A percentile compares a stretch with the other conserved stretches of the same genome.
These are phyloP conservation scores for Cutaneotrichosporon spelunceum DNA, from an alignment of 1,284 basidiomycete genomes.

Conservation along the genomic window DNA sequence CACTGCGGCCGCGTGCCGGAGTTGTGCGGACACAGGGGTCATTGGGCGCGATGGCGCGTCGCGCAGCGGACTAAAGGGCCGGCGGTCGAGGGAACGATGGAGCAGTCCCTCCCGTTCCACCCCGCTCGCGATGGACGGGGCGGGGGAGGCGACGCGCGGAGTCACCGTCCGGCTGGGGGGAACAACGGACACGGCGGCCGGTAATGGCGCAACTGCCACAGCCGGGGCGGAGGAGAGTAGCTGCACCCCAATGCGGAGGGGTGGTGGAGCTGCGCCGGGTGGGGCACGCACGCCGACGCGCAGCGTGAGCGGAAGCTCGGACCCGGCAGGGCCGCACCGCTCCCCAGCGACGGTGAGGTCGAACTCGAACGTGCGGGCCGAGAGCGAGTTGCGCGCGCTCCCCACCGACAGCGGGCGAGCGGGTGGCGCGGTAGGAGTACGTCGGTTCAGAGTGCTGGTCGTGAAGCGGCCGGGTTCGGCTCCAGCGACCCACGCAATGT, in stretches of 20 bases:
- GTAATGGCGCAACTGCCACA: neutral
- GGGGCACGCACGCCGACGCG: conserved; percentile 31
- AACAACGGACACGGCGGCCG: conserved; percentile 19
- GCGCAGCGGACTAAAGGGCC: conserved; percentile 2
- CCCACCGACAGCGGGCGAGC: conserved; percentile 5
- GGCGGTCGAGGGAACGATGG: conserved; percentile 22
- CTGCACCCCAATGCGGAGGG: conserved; percentile 34
- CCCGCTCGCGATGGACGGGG: neutral
- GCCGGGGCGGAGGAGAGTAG: conserved; percentile 27
- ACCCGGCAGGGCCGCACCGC: conserved; percentile 27
- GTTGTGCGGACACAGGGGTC: conserved; percentile 39
- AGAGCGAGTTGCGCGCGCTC: conserved; percentile 4
- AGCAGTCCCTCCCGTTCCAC: neutral
- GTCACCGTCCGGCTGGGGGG: conserved; percentile 28
- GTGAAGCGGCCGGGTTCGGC: conserved; percentile 76
- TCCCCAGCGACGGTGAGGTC: conserved; percentile 32
- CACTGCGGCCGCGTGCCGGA: conserved; percentile 36
- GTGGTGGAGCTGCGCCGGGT: conserved; percentile 14
- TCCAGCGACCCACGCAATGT: conserved; percentile 65
- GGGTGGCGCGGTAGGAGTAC: conserved; percentile 25
- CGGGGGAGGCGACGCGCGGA: conserved; percentile 23
- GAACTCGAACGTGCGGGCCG: conserved; percentile 32
- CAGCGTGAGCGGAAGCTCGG: conserved; percentile 26
- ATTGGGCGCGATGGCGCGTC: conserved; percentile 30
- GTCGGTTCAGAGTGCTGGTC: conserved; percentile 59